phyloP scores from a whole-genome alignment of 2,329 filamentous ascomycete species.

The Colletotrichum sp. region DNA sequence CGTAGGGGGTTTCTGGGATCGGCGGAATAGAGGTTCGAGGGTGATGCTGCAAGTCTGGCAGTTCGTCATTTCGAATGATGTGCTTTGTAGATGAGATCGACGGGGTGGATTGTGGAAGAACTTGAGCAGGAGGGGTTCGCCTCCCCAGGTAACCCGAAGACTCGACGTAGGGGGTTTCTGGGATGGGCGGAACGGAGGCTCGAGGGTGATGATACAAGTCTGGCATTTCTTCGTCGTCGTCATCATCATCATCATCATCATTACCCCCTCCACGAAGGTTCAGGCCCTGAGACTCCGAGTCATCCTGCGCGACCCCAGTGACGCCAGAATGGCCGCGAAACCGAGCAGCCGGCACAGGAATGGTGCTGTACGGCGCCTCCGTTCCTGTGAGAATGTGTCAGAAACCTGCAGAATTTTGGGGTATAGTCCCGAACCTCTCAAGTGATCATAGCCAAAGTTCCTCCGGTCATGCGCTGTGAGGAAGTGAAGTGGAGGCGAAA shows the following conservation, averaged over 20 bases:
- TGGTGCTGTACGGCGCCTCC: not conserved
- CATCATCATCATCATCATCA: not conserved
- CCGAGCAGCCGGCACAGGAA: slow-evolving; percentile 5
- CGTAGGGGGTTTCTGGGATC: not conserved
- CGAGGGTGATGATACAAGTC: not conserved
- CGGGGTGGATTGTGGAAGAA: not conserved
- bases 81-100: not conserved
- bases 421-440: not conserved
- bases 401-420: not conserved
- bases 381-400: slow-evolving; percentile 18
- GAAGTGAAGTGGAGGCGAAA: slow-evolving; percentile 35
- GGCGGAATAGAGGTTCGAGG: not conserved
- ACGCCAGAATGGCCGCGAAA: not conserved
- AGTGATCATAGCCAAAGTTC: slow-evolving; percentile 31
- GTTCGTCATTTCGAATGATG: not conserved
- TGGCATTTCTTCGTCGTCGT: not conserved
- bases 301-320: not conserved
- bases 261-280: slow-evolving; percentile 12
- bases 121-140: not conserved
- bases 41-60: not conserved
- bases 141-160: not conserved
- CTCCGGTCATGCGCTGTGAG: slow-evolving; percentile 32
- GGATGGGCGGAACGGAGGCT: not conserved
- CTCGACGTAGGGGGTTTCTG: not conserved
- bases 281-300: not conserved